phyloP scores from a whole-genome alignment of 108 stramenopile species.

The Thalassiosira profunda region DNA sequence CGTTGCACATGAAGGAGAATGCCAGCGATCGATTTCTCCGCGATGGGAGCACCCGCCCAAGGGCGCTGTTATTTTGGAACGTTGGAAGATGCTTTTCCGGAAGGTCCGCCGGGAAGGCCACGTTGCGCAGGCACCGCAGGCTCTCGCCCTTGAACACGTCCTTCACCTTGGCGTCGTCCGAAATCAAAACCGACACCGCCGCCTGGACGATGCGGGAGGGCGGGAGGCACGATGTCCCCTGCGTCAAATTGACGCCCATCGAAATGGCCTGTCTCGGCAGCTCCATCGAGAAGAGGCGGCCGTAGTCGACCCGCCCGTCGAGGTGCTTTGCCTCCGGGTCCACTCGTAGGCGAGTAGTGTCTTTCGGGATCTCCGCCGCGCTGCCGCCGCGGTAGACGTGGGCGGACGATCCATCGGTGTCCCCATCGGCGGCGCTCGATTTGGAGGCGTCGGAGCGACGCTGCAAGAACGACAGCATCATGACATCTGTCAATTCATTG shows the following conservation, averaged over 20 bases:
- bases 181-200: too few relatives aligned
- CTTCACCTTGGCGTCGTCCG: neutral
- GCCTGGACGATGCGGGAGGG: conserved; percentile 10
- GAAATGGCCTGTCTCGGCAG: neutral
- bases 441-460: too few relatives aligned
- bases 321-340: neutral
- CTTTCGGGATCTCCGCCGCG: neutral
- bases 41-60: conserved; percentile 8
- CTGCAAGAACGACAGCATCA: too few relatives aligned
- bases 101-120: conserved; percentile 11
- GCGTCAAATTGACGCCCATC: conserved; percentile 25
- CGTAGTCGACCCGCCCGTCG: conserved; percentile 18
- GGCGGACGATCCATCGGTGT: conserved; percentile 5
- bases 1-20: conserved; percentile 15
- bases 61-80: neutral
- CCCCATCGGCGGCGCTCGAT: too few relatives aligned
- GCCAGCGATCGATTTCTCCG: neutral
- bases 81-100: conserved; percentile 13
- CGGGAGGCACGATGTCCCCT: conserved; percentile 13
- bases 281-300: conserved; percentile 15
- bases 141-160: conserved; percentile 6
- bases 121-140: conserved; percentile 12
- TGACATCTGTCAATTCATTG: too few relatives aligned
- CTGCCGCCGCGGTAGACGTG: conserved; percentile 14
- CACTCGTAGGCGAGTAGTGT: conserved; percentile 10